phyloP scores from a whole-genome alignment of 2,329 filamentous ascomycete species.

The Ophiocordyceps camponoti-leonardi region DNA sequence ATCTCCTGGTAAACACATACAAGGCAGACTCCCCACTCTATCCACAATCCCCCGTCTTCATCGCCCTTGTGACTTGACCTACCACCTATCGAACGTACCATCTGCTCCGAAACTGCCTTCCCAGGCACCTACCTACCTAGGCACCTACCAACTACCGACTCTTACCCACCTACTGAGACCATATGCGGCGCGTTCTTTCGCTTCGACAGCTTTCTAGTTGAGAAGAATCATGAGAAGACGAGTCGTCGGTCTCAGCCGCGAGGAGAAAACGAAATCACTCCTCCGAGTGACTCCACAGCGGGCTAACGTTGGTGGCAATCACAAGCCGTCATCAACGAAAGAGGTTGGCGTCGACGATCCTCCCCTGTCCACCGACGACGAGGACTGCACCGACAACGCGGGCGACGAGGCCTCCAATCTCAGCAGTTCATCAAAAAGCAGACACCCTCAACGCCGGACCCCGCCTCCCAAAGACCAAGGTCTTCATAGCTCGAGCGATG shows the following conservation, averaged over 20 bases:
- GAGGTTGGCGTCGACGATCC: slow-evolving; percentile 5
- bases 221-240: not conserved
- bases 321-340: slow-evolving; percentile 5
- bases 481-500: slow-evolving; percentile 7
- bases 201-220: too few species aligned
- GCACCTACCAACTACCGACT: too few species aligned
- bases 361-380: slow-evolving; percentile 13
- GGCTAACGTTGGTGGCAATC: slow-evolving; percentile 2
- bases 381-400: slow-evolving; percentile 5
- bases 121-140: too few species aligned
- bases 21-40: too few species aligned
- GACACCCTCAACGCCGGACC: slow-evolving; percentile 1
- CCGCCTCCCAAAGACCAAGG: slow-evolving; percentile 3
- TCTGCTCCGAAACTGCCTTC: too few species aligned
- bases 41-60: too few species aligned
- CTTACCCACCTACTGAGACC: too few species aligned
- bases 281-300: not conserved
- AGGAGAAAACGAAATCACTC: not conserved
- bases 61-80: too few species aligned
- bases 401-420: not conserved
- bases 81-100: too few species aligned
- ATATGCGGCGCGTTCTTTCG: too few species aligned
- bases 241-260: not conserved
- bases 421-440: not conserved
- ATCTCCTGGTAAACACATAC: too few species aligned